A percentile compares a stretch with the other conserved stretches of the same genome.
Evolutionary conservation across 495 filamentous ascomycete genomes (phyloP).

Genomic region (Penicillium bovifimosum): DNA sequence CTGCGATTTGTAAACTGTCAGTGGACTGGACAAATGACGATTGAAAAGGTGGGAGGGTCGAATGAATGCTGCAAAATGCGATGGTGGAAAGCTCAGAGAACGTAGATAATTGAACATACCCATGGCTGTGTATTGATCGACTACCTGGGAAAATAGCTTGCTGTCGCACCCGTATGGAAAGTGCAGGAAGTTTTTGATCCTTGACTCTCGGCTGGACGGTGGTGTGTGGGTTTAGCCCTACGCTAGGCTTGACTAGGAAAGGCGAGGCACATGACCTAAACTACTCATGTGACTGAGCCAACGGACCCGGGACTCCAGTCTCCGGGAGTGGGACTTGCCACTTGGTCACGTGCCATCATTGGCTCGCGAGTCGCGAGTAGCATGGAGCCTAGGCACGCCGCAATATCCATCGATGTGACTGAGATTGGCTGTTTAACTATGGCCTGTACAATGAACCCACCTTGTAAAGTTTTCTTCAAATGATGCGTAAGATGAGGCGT

Average conservation of each 20-base stretch:
- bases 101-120: constrained; percentile 30
- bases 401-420: too few species aligned
- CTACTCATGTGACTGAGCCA: not conserved
- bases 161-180: constrained; percentile 42
- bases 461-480: too few species aligned
- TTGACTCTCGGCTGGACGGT: constrained; percentile 41
- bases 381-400: too few species aligned
- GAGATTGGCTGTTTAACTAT: too few species aligned
- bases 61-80: not conserved
- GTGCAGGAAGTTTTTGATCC: constrained; percentile 41
- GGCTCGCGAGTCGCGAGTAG: too few species aligned
- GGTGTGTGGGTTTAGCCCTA: constrained; percentile 49
- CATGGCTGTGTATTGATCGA: constrained; percentile 45
- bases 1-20: constrained; percentile 27
- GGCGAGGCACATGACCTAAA: not conserved
- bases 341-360: not conserved
- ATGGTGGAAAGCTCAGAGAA: not conserved
- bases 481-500: too few species aligned
- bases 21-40: not conserved
- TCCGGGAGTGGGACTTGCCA: too few species aligned
- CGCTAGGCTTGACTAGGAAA: constrained; percentile 31
- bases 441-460: too few species aligned
- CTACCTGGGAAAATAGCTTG: constrained; percentile 41
- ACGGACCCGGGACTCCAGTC: too few species aligned
- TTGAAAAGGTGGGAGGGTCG: not conserved